Evolutionary conservation across 148 eudicot genomes (phyloP), one percentile per base, ranked within the genome.

Genomic region (Silene conica): DNA sequence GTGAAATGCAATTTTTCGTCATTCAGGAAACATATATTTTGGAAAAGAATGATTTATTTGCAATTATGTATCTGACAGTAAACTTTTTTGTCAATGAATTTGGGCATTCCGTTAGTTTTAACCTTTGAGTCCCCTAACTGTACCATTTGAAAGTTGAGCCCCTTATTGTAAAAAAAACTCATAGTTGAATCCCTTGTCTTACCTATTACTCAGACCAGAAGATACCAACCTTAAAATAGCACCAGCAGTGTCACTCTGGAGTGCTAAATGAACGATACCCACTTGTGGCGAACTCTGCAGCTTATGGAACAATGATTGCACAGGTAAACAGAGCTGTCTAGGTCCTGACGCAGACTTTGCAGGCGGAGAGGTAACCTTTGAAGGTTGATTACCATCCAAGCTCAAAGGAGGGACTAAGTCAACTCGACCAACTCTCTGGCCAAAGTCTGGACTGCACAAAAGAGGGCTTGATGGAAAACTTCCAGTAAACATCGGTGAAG

Each of bases 381-480:
- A 86, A 67, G 89, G 72, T 70, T 79, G 80, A 41, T 45, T 67
- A 45, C 96, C 91, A 83, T 96, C 97, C 80, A 92, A 89, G 82
- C 90, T 92, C 75, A 96, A 79, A 77, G 96, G 99, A 55, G 99
- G 94, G 34, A 92, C 97, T 71, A 83, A 73, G 85, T 95, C 99
- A 67, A 86, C 83, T 79, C 84, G 85, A n/a, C 92, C 90, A 73
- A 76, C 65, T 76, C 87, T 83, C 21, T 85, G 84, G 13, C 86
- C 84, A 71, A 85, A 8, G 74, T 89, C 96, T 59, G 98, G 98
- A 85, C 97, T 92, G 77, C 83, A 86, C 43, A 95, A 34, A 58
- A 82, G 84, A 62, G 97, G 99, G 83, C 90, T 96, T 41, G 96
- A 90, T 45, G 97, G 94, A 81, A 96, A 96, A 83, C 99, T 96